Base-by-base conservation (phyloP, 495 filamentous ascomycete species). In the Astrocystis sublimbata region DNA sequence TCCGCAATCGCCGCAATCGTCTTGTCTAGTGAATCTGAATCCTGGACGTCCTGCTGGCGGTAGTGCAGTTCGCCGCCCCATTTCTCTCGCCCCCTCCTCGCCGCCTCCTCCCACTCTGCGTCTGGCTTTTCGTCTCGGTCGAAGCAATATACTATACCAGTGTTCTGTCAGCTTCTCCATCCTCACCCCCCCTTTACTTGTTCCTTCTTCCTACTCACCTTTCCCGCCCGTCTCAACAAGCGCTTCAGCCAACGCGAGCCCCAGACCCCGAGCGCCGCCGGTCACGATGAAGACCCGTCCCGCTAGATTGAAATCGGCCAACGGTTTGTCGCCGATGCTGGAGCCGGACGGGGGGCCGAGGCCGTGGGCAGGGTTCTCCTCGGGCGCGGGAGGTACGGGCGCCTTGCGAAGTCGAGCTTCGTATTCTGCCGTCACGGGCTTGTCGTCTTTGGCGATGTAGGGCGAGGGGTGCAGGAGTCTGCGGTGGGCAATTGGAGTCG, bases 221-320 rank as follows among this genome's bases (percentile, higher is more conserved):
- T 82, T 83, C 1, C 84, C 88, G 9, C 88, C 88, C 13, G 88
- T 86, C 66, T 90, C 87, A 46, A 86, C 80, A n/a, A 90, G 74
- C 8, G 86, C 88, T 67, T 90, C 87, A 2, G 85, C 85, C 72
- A 90, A 82, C 4, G 82, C 79, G 6, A 92, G 74, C 8, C 89
- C 88, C 4, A 91, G 72, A 4, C 88, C 86, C 56, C 81, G 73
- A 30, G 80, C 86, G 21, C 85, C 86, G 23, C 86, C 87, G 0
- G 87, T 88, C 36, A 90, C 83, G 43, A 85, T 71, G 54, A 82
- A 84, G 26, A 89, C 84, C 31, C 84, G 79, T 33, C 77, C 82
- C 35, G 78, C 69, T 3, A 90, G 77, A 47, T 85, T 79, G 54
- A 88, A 88, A 66, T 73, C 71, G 6, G 64, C 66, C 4, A 76